phyloP scores from a whole-genome alignment of 78 protist genomes.

The Ministeria vibrans region DNA sequence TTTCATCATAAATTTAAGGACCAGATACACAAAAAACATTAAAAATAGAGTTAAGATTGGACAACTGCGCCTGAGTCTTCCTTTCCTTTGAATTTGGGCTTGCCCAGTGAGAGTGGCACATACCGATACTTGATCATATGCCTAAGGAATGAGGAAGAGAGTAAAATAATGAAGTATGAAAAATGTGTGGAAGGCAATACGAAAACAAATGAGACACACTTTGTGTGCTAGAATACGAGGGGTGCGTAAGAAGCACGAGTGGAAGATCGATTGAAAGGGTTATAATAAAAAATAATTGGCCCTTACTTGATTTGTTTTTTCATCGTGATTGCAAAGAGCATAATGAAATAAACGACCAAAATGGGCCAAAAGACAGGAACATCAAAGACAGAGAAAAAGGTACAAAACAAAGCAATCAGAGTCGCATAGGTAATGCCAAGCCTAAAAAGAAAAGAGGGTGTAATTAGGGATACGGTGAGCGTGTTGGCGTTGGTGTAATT shows the following conservation, averaged over 20 bases:
- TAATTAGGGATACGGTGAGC: not conserved
- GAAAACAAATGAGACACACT: not conserved
- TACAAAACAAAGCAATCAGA: conserved; percentile 34
- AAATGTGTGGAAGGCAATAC: not conserved
- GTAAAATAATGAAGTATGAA: not conserved
- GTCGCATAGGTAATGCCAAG: conserved; percentile 42
- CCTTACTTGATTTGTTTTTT: conserved; percentile 57
- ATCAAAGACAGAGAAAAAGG: conserved; percentile 63
- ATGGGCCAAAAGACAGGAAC: conserved; percentile 95
- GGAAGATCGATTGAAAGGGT: not conserved
- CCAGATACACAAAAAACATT: too few species aligned
- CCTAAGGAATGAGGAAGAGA: not conserved
- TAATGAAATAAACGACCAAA: conserved; percentile 75
- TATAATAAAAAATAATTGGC: not conserved
- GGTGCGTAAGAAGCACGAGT: not conserved
- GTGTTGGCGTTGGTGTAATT: not conserved
- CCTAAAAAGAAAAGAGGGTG: conserved; percentile 25
- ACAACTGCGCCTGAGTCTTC: not conserved
- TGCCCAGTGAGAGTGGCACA: conserved; percentile 72
- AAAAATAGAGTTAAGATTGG: too few species aligned
- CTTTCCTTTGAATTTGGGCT: conserved; percentile 41
- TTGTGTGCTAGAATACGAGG: not conserved
- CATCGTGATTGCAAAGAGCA: conserved; percentile 71
- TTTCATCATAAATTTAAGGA: too few species aligned
- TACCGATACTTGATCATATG: conserved; percentile 89